Base-by-base conservation (phyloP, 331 rosid genomes). In the Malus hybrid region DNA sequence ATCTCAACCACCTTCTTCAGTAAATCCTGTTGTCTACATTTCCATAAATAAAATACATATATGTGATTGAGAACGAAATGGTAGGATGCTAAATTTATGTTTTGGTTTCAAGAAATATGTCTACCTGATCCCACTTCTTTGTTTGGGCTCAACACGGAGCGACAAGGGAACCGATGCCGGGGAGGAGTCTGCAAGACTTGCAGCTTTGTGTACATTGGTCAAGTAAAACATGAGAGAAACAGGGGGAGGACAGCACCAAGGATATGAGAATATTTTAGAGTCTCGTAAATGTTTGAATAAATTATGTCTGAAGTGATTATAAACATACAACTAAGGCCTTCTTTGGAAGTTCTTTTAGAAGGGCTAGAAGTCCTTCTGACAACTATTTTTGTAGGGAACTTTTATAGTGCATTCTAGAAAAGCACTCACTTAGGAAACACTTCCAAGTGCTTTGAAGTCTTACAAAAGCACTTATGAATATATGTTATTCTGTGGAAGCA, bases 111-210 rank as follows among this genome's bases (percentile, higher is more conserved):
- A 65, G 70, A 79, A 7, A 44, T 67, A 70, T 19, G 31, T 16
- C 70, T 80, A 92, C 99, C 97, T 94, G 80, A 94, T 94, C 66
- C 97, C 96, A 69, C 99, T 94, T 82, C 86, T 94, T 59, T 93
- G 96, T 80, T 92, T 94, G 76, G 96, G 97, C 80, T 94, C 99
- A 50, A 94, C 96, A 24, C 97, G 97, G 65, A 90, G 89, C 7
- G 96, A 71, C 80, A 94, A 83, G 39, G 97, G 96, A 61, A 85
- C 89, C 3, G 90, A 84, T 28, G 90, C 96, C 59, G 93, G 96
- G 54, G 99, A 80, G 70, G 97, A 94, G 89, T 94, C 99, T 28
- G 90, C 97, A 54, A 90, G 78, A 79, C 81, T 94, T 32, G 99
- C 96, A 74, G 99, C 99, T 86, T 87, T 80, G 98, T 93, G 81